Evolutionary conservation across 2,329 filamentous ascomycete species (phyloP), one percentile per base, ranked within the genome.

Genomic region (Phyllosticta citribraziliensis): DNA sequence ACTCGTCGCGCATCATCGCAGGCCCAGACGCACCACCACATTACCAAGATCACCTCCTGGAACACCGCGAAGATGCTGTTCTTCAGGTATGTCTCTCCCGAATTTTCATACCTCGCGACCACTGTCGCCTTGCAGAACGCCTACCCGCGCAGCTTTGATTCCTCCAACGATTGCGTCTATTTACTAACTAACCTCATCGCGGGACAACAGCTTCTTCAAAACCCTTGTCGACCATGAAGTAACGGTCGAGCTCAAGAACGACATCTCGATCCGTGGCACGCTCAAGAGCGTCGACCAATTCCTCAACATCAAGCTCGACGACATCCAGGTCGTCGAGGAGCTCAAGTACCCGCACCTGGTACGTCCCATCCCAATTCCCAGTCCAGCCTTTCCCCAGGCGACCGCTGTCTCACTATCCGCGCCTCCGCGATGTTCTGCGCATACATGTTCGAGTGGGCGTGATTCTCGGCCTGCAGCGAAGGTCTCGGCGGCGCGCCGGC

Each of bases 271-370:
- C 74, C 89, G 90, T 69, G 94, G 94, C 67, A 95, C 88, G 40
- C 82, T 99, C 67, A 99, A 97, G 81, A 95, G 89, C 72, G 93
- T 99, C 67, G 94, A 99, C 74, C 94, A 97, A 79, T 99, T 96
- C 78, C 85, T 99, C 72, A 99, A 99, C 79, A 97, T 99, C 79
- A 97, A 97, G 81, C 85, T 99, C 57, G 94, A 99, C 72, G 91
- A 97, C 71, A 95, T 97, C 64, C 83, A 87, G 65, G 93, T 97
- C 33, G 83, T 96, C 25, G 92, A 99, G 67, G 91, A 97, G 78
- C 79, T 94, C 71, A 91, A 92, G 76, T 97, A 97, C 74, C 94
- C 94, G 57, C 94, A 99, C 76, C 77, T 99, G 75, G 89, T 93
- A 67, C 14, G 69, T 33, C 25, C 25, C n/a, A 14, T 30, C 27